Evolutionary conservation across 2,329 filamentous ascomycete species (phyloP).

Genomic region (Trichoderma semiorbis): DNA sequence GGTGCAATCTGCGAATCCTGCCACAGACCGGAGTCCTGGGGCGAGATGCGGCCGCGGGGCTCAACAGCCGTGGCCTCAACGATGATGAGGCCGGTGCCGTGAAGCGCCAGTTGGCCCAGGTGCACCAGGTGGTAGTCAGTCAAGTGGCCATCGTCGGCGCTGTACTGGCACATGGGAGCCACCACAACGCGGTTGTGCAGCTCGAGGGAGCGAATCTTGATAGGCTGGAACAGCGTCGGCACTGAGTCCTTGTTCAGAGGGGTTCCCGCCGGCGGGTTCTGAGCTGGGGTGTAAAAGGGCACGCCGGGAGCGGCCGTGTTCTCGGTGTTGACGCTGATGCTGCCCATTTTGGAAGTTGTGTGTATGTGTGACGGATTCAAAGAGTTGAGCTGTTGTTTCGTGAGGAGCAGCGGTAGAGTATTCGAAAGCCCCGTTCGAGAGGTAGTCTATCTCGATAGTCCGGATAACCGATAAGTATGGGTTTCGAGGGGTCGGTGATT

Average conservation of each 20-base stretch:
- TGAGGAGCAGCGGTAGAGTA: background rate
- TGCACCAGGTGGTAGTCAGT: constrained; percentile 82
- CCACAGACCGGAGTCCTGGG: constrained; percentile 78
- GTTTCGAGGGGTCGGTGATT: too few species aligned
- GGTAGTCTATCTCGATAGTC: background rate
- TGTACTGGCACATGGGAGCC: constrained; percentile 61
- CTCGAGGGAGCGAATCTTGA: constrained; percentile 51
- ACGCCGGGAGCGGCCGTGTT: constrained; percentile 43
- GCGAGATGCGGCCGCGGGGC: constrained; percentile 77
- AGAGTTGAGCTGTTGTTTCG: background rate
- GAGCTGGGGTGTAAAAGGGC: constrained; percentile 54
- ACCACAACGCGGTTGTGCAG: constrained; percentile 57
- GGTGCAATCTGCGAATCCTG: constrained; percentile 75
- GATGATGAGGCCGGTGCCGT: constrained; percentile 70
- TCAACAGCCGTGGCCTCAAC: constrained; percentile 76
- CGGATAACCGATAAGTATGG: background rate
- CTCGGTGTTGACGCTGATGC: constrained; percentile 22
- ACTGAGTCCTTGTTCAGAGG: constrained; percentile 38
- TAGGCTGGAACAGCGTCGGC: constrained; percentile 55
- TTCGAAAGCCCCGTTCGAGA: background rate
- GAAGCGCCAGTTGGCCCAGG: constrained; percentile 71
- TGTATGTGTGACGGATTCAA: too few species aligned
- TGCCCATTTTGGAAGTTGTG: constrained; percentile 10
- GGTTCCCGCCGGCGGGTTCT: constrained; percentile 50
- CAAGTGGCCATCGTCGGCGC: constrained; percentile 60